phyloP scores from a whole-genome alignment of 176 grass and related monocot species.

The Eragrostis curvula region DNA sequence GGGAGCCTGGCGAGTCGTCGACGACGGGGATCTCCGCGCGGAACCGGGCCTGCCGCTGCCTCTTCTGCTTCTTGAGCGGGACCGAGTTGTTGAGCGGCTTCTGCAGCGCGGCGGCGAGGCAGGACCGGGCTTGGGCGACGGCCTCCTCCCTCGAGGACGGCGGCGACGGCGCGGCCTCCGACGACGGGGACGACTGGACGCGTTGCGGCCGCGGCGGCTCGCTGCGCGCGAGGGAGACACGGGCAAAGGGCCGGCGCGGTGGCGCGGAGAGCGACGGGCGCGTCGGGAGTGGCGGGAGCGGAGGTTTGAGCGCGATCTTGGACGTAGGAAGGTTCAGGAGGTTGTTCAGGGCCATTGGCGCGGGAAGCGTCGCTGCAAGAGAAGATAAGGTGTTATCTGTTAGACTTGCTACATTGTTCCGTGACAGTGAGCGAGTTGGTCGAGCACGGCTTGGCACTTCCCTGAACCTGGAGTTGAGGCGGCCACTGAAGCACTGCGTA shows the following conservation, averaged over 20 bases:
- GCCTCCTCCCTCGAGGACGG: slow-evolving; percentile 82
- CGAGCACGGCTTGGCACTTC: not conserved
- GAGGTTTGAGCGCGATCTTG: slow-evolving; percentile 13
- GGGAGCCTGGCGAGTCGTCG: slow-evolving; percentile 73
- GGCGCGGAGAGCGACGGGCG: not conserved
- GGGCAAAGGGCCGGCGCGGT: not conserved
- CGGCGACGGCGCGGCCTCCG: slow-evolving; percentile 29
- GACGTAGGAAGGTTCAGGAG: slow-evolving; percentile 35
- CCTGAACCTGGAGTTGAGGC: too few species aligned
- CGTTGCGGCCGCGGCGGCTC: not conserved
- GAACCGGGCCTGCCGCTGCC: slow-evolving; percentile 67
- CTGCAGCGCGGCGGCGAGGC: slow-evolving; percentile 60
- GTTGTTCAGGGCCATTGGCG: slow-evolving; percentile 48
- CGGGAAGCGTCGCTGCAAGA: slow-evolving; percentile 1
- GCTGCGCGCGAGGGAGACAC: not conserved
- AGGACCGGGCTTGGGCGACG: slow-evolving; percentile 70
- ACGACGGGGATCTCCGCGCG: slow-evolving; percentile 87
- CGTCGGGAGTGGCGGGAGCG: slow-evolving; percentile 7
- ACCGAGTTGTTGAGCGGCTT: slow-evolving; percentile 67
- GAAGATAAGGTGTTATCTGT: slow-evolving; percentile 43
- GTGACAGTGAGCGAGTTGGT: not conserved
- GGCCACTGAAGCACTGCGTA: not conserved
- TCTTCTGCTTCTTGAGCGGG: slow-evolving; percentile 64
- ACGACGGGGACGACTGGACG: slow-evolving; percentile 2
- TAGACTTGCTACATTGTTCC: not conserved